These are phyloP conservation scores for Epithele typhae DNA, from an alignment of 768 basidiomycete species.

Conservation along the genomic window DNA sequence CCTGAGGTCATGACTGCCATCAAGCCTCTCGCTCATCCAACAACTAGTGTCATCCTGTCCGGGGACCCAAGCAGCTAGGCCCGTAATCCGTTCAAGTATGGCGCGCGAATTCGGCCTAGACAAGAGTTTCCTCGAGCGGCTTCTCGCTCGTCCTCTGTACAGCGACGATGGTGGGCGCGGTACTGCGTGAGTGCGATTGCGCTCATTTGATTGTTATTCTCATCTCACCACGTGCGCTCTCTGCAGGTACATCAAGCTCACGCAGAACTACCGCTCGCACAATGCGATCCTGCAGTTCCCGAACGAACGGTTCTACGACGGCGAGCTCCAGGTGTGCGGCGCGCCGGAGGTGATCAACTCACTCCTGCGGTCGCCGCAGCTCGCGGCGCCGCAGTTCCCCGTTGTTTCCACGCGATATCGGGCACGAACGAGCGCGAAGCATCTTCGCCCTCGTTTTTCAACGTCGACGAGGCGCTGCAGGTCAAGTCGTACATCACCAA, in stretches of 20 bases:
- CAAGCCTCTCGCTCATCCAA: slow-evolving; percentile 49
- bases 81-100: slow-evolving; percentile 55
- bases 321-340: slow-evolving; percentile 28
- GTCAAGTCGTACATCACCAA: slow-evolving; percentile 30
- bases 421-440: slow-evolving; percentile 32
- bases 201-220: no score
- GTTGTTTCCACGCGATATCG: slow-evolving; percentile 31
- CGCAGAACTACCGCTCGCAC: slow-evolving; percentile 58
- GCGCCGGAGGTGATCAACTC: slow-evolving; percentile 22
- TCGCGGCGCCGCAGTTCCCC: slow-evolving; percentile 24
- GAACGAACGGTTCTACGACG: slow-evolving; percentile 39
- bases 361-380: slow-evolving; percentile 25
- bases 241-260: slow-evolving; percentile 25
- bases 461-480: slow-evolving; percentile 31
- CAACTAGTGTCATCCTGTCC: slow-evolving; percentile 57
- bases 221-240: no score
- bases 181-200: slow-evolving; percentile 26
- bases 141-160: slow-evolving; percentile 31
- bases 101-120: slow-evolving; percentile 55
- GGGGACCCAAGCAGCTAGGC: slow-evolving; percentile 74
- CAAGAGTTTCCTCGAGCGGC: slow-evolving; percentile 56
- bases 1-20: slow-evolving; percentile 61
- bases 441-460: slow-evolving; percentile 37
- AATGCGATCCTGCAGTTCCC: slow-evolving; percentile 49
- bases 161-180: slow-evolving; percentile 18